Conservation (phyloP, 768 basidiomycete genomes). For the Lyophyllum semitale region DNA sequence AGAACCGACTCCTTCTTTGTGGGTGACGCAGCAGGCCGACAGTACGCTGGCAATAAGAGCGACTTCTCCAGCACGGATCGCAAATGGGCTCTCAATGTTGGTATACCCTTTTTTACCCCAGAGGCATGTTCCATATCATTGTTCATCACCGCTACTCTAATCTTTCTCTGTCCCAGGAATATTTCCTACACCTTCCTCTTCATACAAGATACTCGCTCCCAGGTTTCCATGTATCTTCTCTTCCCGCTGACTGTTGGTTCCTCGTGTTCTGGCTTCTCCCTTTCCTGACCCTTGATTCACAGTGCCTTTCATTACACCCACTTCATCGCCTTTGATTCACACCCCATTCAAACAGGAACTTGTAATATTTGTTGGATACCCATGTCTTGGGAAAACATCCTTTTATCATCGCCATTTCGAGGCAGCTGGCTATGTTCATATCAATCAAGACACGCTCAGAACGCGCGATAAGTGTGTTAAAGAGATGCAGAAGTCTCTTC, state of each 20-base stretch:
- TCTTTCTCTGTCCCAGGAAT: slow-evolving; percentile 54
- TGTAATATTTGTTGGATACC: slow-evolving; percentile 54
- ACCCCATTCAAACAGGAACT: slow-evolving; percentile 38
- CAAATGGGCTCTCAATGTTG: slow-evolving; percentile 82
- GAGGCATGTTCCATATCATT: slow-evolving; percentile 52
- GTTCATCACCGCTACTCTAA: background rate
- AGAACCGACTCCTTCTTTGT: slow-evolving; percentile 71
- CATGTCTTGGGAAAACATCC: slow-evolving; percentile 75
- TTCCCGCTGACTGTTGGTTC: slow-evolving; percentile 34
- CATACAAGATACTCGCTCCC: slow-evolving; percentile 50
- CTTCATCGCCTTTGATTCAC: slow-evolving; percentile 52
- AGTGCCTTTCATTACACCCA: slow-evolving; percentile 55
- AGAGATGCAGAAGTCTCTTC: slow-evolving; percentile 56
- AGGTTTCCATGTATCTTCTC: slow-evolving; percentile 66
- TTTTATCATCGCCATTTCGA: slow-evolving; percentile 76
- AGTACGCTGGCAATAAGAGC: slow-evolving; percentile 36
- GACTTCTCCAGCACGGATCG: slow-evolving; percentile 86
- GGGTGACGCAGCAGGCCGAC: slow-evolving; percentile 88
- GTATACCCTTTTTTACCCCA: slow-evolving; percentile 76
- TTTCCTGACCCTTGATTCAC: slow-evolving; percentile 4
- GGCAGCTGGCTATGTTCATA: slow-evolving; percentile 68
- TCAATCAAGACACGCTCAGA: slow-evolving; percentile 85
- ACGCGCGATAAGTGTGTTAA: slow-evolving; percentile 77
- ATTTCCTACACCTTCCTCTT: slow-evolving; percentile 60
- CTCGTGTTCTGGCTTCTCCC: background rate